These are phyloP conservation scores for Ogataea thermomethanolica DNA, from an alignment of 805 yeast genomes.

Conservation along the genomic window DNA sequence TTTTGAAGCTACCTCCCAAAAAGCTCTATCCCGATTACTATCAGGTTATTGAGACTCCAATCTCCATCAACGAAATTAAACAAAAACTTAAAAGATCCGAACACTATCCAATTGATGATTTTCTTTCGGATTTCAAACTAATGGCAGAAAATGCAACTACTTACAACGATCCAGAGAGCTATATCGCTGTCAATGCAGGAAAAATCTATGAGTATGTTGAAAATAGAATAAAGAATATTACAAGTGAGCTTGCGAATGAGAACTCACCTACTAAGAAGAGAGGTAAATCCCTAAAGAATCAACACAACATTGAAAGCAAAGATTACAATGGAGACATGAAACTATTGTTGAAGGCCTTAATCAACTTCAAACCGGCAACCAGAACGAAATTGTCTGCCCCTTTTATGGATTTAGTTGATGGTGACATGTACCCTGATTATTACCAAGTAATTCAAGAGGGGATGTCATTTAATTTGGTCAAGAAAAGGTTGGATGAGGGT, in stretches of 20 bases:
- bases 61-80: slow-evolving; percentile 66
- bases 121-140: slow-evolving; percentile 58
- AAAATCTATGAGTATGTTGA: slow-evolving; percentile 54
- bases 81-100: slow-evolving; percentile 39
- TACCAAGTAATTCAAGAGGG: slow-evolving; percentile 69
- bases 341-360: slow-evolving; percentile 37
- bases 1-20: slow-evolving; percentile 69
- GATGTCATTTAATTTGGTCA: slow-evolving; percentile 63
- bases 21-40: slow-evolving; percentile 80
- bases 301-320: background rate
- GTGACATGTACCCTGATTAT: slow-evolving; percentile 75
- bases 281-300: background rate
- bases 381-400: slow-evolving; percentile 60
- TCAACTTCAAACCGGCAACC: slow-evolving; percentile 44
- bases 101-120: slow-evolving; percentile 39
- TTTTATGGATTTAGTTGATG: slow-evolving; percentile 71
- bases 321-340: slow-evolving; percentile 22
- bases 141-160: slow-evolving; percentile 69
- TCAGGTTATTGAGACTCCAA: slow-evolving; percentile 58
- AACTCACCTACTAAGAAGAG: slow-evolving; percentile 5
- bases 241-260: background rate
- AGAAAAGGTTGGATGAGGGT: slow-evolving; percentile 47
- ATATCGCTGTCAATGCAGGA: slow-evolving; percentile 64
- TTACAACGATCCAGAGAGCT: slow-evolving; percentile 64
- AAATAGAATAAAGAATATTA: slow-evolving; percentile 41